A percentile compares a stretch with the other conserved stretches of the same genome.
phyloP scores from a whole-genome alignment of 805 yeast species.

The Alloascoidea africana region DNA sequence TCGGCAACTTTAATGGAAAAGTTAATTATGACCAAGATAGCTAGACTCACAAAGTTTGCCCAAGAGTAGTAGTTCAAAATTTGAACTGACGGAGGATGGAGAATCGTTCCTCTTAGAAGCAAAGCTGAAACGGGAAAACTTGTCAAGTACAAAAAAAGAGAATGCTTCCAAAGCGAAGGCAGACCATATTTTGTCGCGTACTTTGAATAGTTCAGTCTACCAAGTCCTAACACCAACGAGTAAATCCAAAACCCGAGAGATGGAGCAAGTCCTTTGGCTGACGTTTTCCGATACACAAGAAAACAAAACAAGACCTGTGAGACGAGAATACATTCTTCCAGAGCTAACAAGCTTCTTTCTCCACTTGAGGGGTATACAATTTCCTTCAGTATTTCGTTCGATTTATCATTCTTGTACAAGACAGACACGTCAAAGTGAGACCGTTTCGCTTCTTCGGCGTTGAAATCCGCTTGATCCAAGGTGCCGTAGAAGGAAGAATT shows the following conservation, averaged over 20 bases:
- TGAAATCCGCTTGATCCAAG: too few relatives aligned
- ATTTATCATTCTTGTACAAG: background rate
- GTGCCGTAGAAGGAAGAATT: too few relatives aligned
- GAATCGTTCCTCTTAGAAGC: background rate
- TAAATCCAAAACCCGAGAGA: too few relatives aligned
- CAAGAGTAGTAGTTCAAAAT: background rate
- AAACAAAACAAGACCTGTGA: too few relatives aligned
- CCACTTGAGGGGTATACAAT: background rate
- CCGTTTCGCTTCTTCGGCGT: background rate
- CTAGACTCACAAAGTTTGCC: slow-evolving; percentile 26
- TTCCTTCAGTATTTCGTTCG: background rate
- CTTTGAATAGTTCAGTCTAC: too few relatives aligned
- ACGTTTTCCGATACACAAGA: too few relatives aligned
- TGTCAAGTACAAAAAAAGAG: background rate
- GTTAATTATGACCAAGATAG: slow-evolving; percentile 29
- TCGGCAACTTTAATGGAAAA: slow-evolving; percentile 55
- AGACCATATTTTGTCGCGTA: too few relatives aligned
- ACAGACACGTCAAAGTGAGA: background rate
- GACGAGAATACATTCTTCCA: background rate
- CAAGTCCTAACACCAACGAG: too few relatives aligned
- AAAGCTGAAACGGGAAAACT: background rate
- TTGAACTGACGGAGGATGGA: background rate
- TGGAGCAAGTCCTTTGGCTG: too few relatives aligned
- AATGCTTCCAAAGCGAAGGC: background rate
- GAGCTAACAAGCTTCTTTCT: background rate